phyloP scores from a whole-genome alignment of 2,329 filamentous ascomycete species.

The Lasiodiplodia hormozganensis region DNA sequence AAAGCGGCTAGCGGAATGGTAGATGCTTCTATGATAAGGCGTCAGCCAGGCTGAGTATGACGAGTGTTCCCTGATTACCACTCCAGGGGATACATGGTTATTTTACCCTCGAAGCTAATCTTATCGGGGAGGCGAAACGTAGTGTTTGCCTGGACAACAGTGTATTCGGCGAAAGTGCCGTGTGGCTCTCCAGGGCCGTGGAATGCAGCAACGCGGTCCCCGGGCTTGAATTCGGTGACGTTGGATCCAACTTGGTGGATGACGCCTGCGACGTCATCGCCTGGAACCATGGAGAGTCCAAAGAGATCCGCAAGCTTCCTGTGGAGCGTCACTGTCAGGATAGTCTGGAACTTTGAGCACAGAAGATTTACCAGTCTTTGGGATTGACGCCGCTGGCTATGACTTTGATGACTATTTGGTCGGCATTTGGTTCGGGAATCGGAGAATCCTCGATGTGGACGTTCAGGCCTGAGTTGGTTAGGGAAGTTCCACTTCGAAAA shows the following conservation, averaged over 20 bases:
- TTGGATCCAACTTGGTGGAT: conserved; percentile 62
- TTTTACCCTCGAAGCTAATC: conserved; percentile 54
- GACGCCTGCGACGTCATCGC: conserved; percentile 63
- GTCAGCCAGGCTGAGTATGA: background rate
- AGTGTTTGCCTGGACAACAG: conserved; percentile 61
- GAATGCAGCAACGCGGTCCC: conserved; percentile 65
- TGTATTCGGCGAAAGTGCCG: conserved; percentile 68
- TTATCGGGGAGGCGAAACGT: conserved; percentile 63
- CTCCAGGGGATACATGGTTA: conserved; percentile 29
- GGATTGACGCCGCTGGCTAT: conserved; percentile 50
- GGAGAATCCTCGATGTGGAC: conserved; percentile 47
- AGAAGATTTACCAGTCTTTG: conserved; percentile 53
- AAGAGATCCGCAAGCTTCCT: conserved; percentile 36
- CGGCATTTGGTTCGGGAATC: conserved; percentile 41
- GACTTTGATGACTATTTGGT: conserved; percentile 49
- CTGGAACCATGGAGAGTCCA: conserved; percentile 50
- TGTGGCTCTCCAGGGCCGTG: conserved; percentile 58
- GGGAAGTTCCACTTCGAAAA: too few relatives aligned
- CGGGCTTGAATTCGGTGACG: conserved; percentile 64
- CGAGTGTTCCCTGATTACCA: too few relatives aligned
- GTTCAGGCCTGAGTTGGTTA: background rate
- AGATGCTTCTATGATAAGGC: conserved; percentile 46
- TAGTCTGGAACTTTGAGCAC: conserved; percentile 31
- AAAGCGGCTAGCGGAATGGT: conserved; percentile 55
- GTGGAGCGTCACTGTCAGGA: background rate